Conservation (phyloP, 768 basidiomycete species). For the Termitomyces sp. region DNA sequence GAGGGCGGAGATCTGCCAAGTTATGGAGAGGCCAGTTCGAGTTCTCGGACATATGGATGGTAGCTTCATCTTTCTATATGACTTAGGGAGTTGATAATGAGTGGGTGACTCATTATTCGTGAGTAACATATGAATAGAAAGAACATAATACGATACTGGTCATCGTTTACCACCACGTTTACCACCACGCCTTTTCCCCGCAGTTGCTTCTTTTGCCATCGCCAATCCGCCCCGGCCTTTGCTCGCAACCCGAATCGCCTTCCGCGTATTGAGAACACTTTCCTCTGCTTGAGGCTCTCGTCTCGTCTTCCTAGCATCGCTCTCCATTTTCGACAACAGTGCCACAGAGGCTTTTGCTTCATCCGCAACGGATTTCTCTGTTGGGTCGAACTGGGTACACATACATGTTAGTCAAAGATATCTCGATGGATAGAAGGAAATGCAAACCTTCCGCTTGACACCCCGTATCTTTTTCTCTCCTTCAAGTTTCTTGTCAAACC, state of each 20-base stretch:
- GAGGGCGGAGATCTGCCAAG: constrained; percentile 45
- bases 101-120: neutral
- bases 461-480: constrained; percentile 89
- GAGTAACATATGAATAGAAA: neutral
- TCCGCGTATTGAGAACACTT: constrained; percentile 77
- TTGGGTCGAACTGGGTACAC: constrained; percentile 71
- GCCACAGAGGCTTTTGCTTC: constrained; percentile 76
- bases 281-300: constrained; percentile 40
- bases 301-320: constrained; percentile 62
- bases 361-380: constrained; percentile 55
- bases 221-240: constrained; percentile 64
- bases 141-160: constrained; percentile 4
- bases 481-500: constrained; percentile 85
- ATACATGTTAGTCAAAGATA: neutral
- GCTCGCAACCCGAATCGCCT: constrained; percentile 78
- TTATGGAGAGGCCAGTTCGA: constrained; percentile 19
- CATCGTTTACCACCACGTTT: constrained; percentile 22
- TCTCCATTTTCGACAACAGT: constrained; percentile 75
- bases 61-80: neutral
- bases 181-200: constrained; percentile 23
- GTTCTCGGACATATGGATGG: neutral
- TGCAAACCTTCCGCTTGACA: constrained; percentile 84
- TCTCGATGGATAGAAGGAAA: neutral
- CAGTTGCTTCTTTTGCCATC: constrained; percentile 41
- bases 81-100: neutral